Conservation (phyloP, 2,329 filamentous ascomycete genomes). For the Sporothrix brasiliensis region DNA sequence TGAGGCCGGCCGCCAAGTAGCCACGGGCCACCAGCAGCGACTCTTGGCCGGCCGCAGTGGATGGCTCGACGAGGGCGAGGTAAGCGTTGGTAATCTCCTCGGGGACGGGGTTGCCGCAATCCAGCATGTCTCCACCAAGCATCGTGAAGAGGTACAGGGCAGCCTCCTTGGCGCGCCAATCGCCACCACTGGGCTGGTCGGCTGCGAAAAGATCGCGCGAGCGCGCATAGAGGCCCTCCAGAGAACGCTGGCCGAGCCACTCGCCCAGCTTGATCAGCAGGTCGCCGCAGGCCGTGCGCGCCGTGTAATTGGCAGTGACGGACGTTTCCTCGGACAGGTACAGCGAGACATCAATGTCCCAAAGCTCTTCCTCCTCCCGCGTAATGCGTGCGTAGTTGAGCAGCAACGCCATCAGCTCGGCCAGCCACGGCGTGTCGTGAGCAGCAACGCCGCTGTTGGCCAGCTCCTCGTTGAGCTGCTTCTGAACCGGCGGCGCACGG, state of each 20-base stretch:
- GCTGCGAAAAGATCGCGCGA: slow-evolving; percentile 68
- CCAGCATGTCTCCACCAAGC: slow-evolving; percentile 79
- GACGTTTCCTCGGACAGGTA: slow-evolving; percentile 95
- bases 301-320: slow-evolving; percentile 93
- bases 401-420: slow-evolving; percentile 83
- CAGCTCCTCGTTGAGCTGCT: slow-evolving; percentile 83
- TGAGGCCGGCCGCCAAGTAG: slow-evolving; percentile 79
- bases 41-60: slow-evolving; percentile 69
- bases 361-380: slow-evolving; percentile 88
- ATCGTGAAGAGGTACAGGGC: slow-evolving; percentile 84
- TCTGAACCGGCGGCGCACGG: slow-evolving; percentile 82
- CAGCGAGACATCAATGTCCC: slow-evolving; percentile 95
- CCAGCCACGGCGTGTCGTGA: slow-evolving; percentile 74
- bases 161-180: slow-evolving; percentile 73
- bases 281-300: slow-evolving; percentile 88
- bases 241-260: slow-evolving; percentile 75
- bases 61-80: slow-evolving; percentile 76
- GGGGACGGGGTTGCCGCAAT: slow-evolving; percentile 72
- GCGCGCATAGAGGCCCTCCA: slow-evolving; percentile 78
- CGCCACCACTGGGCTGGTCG: slow-evolving; percentile 43
- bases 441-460: slow-evolving; percentile 55
- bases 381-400: slow-evolving; percentile 87
- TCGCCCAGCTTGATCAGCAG: slow-evolving; percentile 90
- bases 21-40: slow-evolving; percentile 83
- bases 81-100: slow-evolving; percentile 71